Base-by-base conservation (phyloP, 2,329 filamentous ascomycete genomes). In the Teratosphaeria epicoccoides region DNA sequence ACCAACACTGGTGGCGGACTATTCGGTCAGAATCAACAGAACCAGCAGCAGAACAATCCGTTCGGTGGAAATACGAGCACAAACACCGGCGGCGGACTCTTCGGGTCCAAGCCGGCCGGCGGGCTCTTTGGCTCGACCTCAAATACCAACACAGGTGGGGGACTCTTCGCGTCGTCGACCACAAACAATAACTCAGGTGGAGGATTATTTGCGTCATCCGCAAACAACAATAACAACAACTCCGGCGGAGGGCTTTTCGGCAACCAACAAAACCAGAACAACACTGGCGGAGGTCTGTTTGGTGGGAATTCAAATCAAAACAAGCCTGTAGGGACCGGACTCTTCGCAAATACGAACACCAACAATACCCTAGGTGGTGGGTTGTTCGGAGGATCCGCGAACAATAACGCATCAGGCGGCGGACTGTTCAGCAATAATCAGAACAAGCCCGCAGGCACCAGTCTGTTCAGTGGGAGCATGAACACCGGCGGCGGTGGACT, bases 261-360 rank as follows among this genome's bases (percentile, higher is more conserved):
- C 28, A 95, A 85, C 55, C 88, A 87, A 14, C 85, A 88, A 58
- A 48, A 89, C 88, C 54, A 87, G 85, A 7, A 96, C 95, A 68
- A 90, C 88, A 58, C 63, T 24, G 62, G 63, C 22, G 55, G 57
- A 25, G 43, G 61, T n/a, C 23, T 52, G 43, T 56, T 55, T 40
- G 55, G 55, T 25, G 43, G 26, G 6, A 44, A n/a, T 25, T 53
- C 52, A 43, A 54, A 62, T 29, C 47, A 52, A 37, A 52, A 54
- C 46, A 56, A 56, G 25, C 55, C 56, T 25, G 64, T 50, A 26
- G 50, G 58, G n/a, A 55, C 56, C 24, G 47, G 43, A 29, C 48
- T 58, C 10, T 60, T 60, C 29, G 57, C 58, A 46, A 58, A 52
- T 48, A 59, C 57, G 11, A 52, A 40, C 23, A 60, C 71, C 33